Percentiles rank a stretch among this genome's conserved stretches.
Conservation (phyloP, 2,329 filamentous ascomycete genomes). For the Trichophyton schoenleinii region DNA sequence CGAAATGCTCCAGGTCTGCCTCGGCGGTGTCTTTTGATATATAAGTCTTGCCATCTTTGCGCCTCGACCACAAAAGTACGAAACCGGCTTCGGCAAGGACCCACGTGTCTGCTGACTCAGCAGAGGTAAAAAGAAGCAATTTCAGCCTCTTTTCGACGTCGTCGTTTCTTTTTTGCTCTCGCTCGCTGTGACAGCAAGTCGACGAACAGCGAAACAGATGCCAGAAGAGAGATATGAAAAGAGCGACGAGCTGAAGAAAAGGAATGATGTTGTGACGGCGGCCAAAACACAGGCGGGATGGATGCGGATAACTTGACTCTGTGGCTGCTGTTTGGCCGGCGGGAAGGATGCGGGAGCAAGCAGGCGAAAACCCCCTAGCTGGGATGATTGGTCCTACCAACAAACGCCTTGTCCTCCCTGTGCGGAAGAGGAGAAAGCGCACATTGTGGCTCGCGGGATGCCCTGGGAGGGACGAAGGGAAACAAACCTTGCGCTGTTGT, state of each 20-base stretch:
- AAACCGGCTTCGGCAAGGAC: not conserved
- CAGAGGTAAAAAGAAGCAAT: not conserved
- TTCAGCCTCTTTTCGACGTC: not conserved
- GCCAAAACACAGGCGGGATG: not conserved
- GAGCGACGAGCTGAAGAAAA: not conserved
- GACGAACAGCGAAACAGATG: not conserved
- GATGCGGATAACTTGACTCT: not conserved
- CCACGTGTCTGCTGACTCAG: not conserved
- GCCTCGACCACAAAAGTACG: not conserved
- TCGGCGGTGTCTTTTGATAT: not conserved
- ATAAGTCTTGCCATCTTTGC: not conserved
- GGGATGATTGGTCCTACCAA: not conserved
- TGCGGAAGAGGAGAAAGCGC: not conserved
- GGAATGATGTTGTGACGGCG: not conserved
- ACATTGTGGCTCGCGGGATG: not conserved
- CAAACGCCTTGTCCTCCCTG: not conserved
- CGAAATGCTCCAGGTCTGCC: not conserved
- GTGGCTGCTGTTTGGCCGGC: not conserved
- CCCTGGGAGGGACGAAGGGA: not conserved
- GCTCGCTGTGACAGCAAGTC: not conserved
- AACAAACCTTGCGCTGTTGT: too few relatives aligned
- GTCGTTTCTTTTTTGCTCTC: not conserved
- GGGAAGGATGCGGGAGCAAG: not conserved
- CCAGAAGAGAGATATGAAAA: not conserved
- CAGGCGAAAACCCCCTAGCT: not conserved